phyloP scores from a whole-genome alignment of 495 filamentous ascomycete species.

The Tuber indicum region DNA sequence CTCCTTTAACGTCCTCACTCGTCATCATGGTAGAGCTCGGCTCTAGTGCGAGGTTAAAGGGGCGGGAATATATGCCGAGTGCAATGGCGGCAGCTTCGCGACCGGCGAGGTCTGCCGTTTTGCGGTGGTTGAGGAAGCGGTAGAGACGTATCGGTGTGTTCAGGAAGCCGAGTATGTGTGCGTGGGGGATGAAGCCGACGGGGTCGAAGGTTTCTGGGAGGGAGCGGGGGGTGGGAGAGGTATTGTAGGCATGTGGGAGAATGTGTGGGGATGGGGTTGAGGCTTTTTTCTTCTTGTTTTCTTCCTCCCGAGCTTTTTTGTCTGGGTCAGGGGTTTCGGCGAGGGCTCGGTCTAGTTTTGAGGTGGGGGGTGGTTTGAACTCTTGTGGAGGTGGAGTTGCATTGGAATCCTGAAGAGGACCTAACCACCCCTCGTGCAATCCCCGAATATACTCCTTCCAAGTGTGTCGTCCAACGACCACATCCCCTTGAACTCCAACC shows the following conservation, averaged over 20 bases:
- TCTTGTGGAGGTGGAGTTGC: slow-evolving; percentile 2
- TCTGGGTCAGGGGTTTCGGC: slow-evolving; percentile 15
- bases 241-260: slow-evolving; percentile 59
- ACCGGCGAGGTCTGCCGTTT: slow-evolving; percentile 78
- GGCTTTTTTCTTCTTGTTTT: slow-evolving; percentile 47
- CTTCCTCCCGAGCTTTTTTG: slow-evolving; percentile 16
- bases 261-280: slow-evolving; percentile 60
- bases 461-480: slow-evolving; percentile 83
- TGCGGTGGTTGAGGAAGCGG: slow-evolving; percentile 80
- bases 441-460: slow-evolving; percentile 98
- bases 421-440: slow-evolving; percentile 93
- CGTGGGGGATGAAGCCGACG: slow-evolving; percentile 65
- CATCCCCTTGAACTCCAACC: slow-evolving; percentile 60
- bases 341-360: slow-evolving; percentile 4
- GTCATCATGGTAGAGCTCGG: slow-evolving; percentile 27
- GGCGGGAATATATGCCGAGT: slow-evolving; percentile 52
- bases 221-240: slow-evolving; percentile 53
- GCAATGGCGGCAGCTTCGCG: slow-evolving; percentile 82
- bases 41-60: slow-evolving; percentile 43
- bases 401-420: slow-evolving; percentile 53
- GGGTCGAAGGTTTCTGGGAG: slow-evolving; percentile 60
- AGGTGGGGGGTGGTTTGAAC: not conserved
- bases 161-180: slow-evolving; percentile 87
- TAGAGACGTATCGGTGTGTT: slow-evolving; percentile 81
- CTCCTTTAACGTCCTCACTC: slow-evolving; percentile 37